A percentile compares a stretch with the other conserved stretches of the same genome.
Evolutionary conservation across 2,329 filamentous ascomycete species (phyloP).

Genomic region (Clarireedia monteithiana): DNA sequence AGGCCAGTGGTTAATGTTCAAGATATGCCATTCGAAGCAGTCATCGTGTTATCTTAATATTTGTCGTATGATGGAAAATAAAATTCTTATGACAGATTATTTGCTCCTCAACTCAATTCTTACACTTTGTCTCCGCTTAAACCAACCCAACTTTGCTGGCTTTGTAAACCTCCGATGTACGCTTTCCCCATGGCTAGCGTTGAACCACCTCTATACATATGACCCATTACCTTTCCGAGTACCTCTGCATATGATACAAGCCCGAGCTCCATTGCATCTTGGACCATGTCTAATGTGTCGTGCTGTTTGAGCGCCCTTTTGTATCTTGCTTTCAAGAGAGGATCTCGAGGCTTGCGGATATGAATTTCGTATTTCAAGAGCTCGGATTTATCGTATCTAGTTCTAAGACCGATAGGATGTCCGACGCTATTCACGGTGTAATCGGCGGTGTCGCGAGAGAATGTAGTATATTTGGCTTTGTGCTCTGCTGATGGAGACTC

Average conservation of each 20-base stretch:
- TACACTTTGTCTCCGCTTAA: conserved; percentile 10
- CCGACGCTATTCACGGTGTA: conserved; percentile 9
- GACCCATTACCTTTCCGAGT: conserved; percentile 7
- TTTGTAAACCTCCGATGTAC: conserved; percentile 9
- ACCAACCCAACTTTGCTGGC: conserved; percentile 3
- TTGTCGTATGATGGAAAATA: too few relatives aligned
- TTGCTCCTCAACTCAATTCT: too few relatives aligned
- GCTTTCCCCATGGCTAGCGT: conserved; percentile 12
- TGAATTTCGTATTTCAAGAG: conserved; percentile 9
- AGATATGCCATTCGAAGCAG: too few relatives aligned
- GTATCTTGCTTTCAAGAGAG: conserved; percentile 8
- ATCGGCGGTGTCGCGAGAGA: conserved; percentile 8
- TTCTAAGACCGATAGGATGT: conserved; percentile 10
- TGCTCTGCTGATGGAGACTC: not conserved
- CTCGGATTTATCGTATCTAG: conserved; percentile 3
- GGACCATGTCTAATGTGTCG: conserved; percentile 13
- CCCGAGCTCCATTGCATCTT: conserved; percentile 11
- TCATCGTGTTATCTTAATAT: too few relatives aligned
- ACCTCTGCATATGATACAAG: conserved; percentile 12
- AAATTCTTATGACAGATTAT: too few relatives aligned
- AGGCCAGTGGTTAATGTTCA: too few relatives aligned
- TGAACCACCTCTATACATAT: conserved; percentile 7
- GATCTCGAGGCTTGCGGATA: conserved; percentile 9
- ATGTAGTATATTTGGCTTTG: conserved; percentile 4
- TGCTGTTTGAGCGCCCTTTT: conserved; percentile 12